Percentiles rank a stretch among this genome's conserved stretches.
Conservation (phyloP, 176 grass and related monocot species). For the Cocos nucifera region DNA sequence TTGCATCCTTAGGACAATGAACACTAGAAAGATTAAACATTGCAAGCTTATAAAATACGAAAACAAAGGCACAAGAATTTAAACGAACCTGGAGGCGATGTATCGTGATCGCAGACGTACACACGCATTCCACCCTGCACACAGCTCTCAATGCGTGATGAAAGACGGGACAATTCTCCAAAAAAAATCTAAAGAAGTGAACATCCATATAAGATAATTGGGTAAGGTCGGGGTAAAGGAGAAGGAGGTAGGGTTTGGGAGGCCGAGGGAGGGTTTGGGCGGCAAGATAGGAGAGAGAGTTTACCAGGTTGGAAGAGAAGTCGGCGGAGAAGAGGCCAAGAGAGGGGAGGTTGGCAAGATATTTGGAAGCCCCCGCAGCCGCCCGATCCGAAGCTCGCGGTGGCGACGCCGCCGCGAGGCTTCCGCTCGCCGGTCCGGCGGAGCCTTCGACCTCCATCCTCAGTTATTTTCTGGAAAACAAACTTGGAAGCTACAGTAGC, state of each 20-base stretch:
- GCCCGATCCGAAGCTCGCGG: background rate
- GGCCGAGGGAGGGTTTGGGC: background rate
- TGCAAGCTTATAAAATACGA: constrained; percentile 4
- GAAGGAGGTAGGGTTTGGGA: background rate
- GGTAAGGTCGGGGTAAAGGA: background rate
- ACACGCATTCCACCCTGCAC: constrained; percentile 32
- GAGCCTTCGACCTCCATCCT: no score
- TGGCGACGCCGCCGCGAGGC: constrained; percentile 9
- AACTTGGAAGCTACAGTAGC: no score
- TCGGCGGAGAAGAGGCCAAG: constrained; percentile 7
- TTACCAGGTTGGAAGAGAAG: constrained; percentile 19
- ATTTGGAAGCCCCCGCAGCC: constrained; percentile 3
- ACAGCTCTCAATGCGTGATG: constrained; percentile 2
- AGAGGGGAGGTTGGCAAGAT: constrained; percentile 17
- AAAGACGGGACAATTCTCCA: no score
- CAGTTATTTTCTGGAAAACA: no score
- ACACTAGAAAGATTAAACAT: constrained; percentile 12
- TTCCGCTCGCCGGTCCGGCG: no score
- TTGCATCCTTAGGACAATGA: constrained; percentile 12
- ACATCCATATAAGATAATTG: no score
- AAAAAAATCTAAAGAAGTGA: background rate
- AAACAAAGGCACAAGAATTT: constrained; percentile 24
- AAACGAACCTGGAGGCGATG: constrained; percentile 40
- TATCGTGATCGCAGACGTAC: constrained; percentile 30
- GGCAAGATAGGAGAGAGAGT: no score